Evolutionary conservation across 306 rosid genomes (phyloP), one percentile per base, ranked within the genome.

Genomic region (Fragaria iinumae): DNA sequence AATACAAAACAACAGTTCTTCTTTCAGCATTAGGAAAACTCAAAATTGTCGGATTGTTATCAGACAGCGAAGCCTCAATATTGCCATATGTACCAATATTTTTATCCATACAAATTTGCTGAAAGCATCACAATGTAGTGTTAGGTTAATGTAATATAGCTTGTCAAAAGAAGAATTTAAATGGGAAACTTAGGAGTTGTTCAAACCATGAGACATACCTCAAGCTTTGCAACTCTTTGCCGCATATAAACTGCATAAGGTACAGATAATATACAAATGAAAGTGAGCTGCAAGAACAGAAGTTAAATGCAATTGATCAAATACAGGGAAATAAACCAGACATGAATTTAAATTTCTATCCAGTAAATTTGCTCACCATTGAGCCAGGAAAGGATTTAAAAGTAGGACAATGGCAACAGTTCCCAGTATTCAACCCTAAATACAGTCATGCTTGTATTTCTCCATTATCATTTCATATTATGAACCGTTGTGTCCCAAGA

Each of bases 1-100:
- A 76, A 80, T 90, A 90, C 82, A 95, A 78, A 81, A 93, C 90
- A 79, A 86, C 60, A 72, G 87, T 79, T 88, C 97, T 79, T 88
- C 97, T 83, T 73, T 77, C 85, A 8, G 86, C 80, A 65, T 73
- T 82, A 45, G 84, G 79, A 73, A 85, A 71, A 60, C 59, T 32
- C 60, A 86, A 77, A 52, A 67, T 64, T 6, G 82, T 78, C 18
- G n/a, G 71, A 72, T 74, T 66, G 17, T 72, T 52, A 77, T 77
- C 74, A 66, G 65, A 77, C 38, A 74, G 67, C 59, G 77, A 74
- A 43, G 69, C 60, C 45, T 65, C 82, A 74, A 77, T 67, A 18
- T 77, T 74, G 72, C 39, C 49, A 29, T 29, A 57, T 82, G 75
- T 83, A 53, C 34, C 39, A 65, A 82, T 72, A 49, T 79, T 77